These are phyloP conservation scores for Cucurbita maxima DNA, from an alignment of 306 rosid species.

Conservation along the genomic window DNA sequence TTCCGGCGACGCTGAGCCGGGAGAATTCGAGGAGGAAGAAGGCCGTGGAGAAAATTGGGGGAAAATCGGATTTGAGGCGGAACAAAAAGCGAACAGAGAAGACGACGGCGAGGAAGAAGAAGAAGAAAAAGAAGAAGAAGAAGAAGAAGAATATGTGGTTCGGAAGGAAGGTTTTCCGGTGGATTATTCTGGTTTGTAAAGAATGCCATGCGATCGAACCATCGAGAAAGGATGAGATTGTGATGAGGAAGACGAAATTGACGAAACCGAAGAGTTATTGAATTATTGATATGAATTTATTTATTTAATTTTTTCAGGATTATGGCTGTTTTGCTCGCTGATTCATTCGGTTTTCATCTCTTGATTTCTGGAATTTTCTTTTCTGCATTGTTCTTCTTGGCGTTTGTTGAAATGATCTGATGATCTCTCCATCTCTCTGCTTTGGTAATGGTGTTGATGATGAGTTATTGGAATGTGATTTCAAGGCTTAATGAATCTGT, in stretches of 20 bases:
- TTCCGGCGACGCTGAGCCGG: slow-evolving; percentile 29
- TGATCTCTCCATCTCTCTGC: background rate
- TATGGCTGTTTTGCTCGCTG: background rate
- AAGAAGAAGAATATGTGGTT: slow-evolving; percentile 4
- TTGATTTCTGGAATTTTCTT: background rate
- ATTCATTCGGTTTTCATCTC: background rate
- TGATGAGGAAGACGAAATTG: background rate
- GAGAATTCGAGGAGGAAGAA: slow-evolving; percentile 35
- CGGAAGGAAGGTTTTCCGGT: slow-evolving; percentile 41
- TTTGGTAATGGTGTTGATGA: background rate
- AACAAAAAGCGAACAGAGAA: slow-evolving; percentile 1
- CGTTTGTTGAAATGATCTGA: background rate
- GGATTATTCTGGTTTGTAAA: slow-evolving; percentile 22
- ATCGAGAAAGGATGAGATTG: background rate
- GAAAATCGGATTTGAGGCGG: slow-evolving; percentile 5
- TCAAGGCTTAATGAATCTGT: background rate
- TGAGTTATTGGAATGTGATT: background rate
- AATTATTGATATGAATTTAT: background rate
- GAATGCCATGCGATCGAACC: slow-evolving; percentile 15
- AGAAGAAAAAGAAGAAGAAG: background rate
- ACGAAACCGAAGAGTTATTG: background rate
- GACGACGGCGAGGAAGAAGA: slow-evolving; percentile 3
- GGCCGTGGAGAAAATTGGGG: background rate
- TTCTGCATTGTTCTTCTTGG: background rate
- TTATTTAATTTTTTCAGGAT: background rate